A percentile compares a stretch with the other conserved stretches of the same genome.
phyloP scores from a whole-genome alignment of 768 basidiomycete species.

The Omphalotus guepiniiformis region DNA sequence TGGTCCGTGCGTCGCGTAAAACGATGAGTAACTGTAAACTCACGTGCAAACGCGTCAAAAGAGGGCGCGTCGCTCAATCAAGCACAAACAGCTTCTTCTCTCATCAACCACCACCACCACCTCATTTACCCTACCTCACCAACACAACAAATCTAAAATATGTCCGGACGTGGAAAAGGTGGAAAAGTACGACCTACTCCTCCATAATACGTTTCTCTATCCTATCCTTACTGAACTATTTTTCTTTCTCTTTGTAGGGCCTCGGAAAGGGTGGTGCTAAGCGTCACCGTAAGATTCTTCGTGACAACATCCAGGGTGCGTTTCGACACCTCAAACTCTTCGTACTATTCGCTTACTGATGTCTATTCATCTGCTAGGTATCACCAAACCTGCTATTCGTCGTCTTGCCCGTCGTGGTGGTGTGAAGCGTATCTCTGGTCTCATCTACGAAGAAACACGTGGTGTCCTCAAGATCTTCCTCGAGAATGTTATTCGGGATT shows the following conservation, averaged over 20 bases:
- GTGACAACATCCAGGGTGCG: conserved; percentile 8
- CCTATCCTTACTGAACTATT: not conserved
- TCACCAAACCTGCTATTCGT: conserved; percentile 7
- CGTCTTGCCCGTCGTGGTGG: conserved; percentile 9
- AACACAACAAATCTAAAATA: not conserved
- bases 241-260: not conserved
- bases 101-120: conserved; percentile 4
- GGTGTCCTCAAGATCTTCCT: conserved; percentile 8
- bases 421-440: conserved; percentile 7
- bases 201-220: not conserved
- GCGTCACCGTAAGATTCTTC: conserved; percentile 8
- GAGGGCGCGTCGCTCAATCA: too few species aligned
- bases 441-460: conserved; percentile 6
- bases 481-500: conserved; percentile 6
- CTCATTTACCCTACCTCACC: not conserved
- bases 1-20: too few species aligned
- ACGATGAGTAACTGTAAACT: too few species aligned
- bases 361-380: not conserved
- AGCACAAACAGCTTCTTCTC: not conserved
- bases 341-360: not conserved
- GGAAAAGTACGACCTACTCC: not conserved
- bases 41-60: too few species aligned
- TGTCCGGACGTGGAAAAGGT: conserved; percentile 8
- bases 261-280: conserved; percentile 9
- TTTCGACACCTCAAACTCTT: not conserved